Conservation (phyloP, 805 yeast species). For the Yarrowia phangngaensis region DNA sequence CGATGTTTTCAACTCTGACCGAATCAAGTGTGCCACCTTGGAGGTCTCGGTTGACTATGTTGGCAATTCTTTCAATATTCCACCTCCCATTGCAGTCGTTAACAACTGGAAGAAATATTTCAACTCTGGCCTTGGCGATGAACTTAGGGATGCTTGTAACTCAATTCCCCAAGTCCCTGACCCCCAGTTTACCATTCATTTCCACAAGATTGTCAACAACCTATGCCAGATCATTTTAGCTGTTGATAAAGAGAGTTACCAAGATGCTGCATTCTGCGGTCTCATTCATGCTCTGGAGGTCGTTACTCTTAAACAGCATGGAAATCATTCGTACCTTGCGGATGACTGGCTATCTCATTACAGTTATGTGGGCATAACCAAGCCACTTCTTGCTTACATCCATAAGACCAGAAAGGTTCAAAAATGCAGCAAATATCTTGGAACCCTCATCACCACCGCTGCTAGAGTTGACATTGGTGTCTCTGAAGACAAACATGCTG, state of each 20-base stretch:
- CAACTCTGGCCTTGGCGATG: constrained; percentile 21
- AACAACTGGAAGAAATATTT: constrained; percentile 47
- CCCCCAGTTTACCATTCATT: constrained; percentile 14
- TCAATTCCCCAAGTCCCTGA: constrained; percentile 11
- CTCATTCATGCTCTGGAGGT: constrained; percentile 23
- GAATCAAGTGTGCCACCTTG: constrained; percentile 41
- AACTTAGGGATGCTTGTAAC: constrained; percentile 21
- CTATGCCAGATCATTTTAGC: constrained; percentile 23
- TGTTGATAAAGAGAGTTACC: constrained; percentile 12
- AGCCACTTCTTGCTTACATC: constrained; percentile 5
- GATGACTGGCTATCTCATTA: constrained; percentile 23
- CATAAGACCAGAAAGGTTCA: constrained; percentile 19
- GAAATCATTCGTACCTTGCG: constrained; percentile 22
- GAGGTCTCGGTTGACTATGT: constrained; percentile 62
- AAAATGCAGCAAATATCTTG: constrained; percentile 19
- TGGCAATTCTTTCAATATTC: constrained; percentile 57
- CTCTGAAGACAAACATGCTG: constrained; percentile 16
- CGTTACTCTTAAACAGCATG: constrained; percentile 6
- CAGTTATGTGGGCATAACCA: constrained; percentile 9
- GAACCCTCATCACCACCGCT: constrained; percentile 17
- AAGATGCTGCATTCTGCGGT: constrained; percentile 11
- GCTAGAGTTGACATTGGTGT: constrained; percentile 15
- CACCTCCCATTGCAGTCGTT: constrained; percentile 49
- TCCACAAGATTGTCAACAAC: constrained; percentile 16
- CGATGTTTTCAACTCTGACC: constrained; percentile 36